Percentiles rank a stretch among this genome's conserved stretches.
phyloP scores from a whole-genome alignment of 1,139 yeast genomes.

The Protomyces gravidus region DNA sequence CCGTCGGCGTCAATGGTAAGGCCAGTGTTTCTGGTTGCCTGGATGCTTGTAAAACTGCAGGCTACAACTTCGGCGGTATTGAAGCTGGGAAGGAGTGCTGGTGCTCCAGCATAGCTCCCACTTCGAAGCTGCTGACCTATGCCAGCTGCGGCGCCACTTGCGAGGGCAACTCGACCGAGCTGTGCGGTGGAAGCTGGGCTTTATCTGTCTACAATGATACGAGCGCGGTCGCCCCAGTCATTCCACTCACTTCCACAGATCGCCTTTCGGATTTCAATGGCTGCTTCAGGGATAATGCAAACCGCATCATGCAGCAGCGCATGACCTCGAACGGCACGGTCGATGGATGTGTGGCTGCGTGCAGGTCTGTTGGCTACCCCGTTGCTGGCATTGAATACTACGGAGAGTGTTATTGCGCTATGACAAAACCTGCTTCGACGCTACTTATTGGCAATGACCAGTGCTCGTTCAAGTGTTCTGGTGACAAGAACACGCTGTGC shows the following conservation, averaged over 20 bases:
- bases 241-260: slow-evolving; percentile 13
- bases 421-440: slow-evolving; percentile 10
- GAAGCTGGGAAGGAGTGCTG: slow-evolving; percentile 29
- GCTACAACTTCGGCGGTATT: slow-evolving; percentile 25
- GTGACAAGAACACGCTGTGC: slow-evolving; percentile 23
- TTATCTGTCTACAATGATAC: slow-evolving; percentile 22
- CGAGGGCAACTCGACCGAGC: slow-evolving; percentile 22
- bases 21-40: slow-evolving; percentile 23
- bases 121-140: background rate
- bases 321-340: slow-evolving; percentile 19
- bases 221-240: slow-evolving; percentile 6
- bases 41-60: slow-evolving; percentile 14
- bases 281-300: slow-evolving; percentile 18
- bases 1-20: slow-evolving; percentile 9
- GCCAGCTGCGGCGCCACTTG: slow-evolving; percentile 23
- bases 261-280: slow-evolving; percentile 8
- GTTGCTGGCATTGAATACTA: slow-evolving; percentile 27
- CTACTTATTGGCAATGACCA: slow-evolving; percentile 1
- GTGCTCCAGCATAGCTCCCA: slow-evolving; percentile 15
- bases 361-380: slow-evolving; percentile 13
- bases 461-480: slow-evolving; percentile 28
- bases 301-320: slow-evolving; percentile 13
- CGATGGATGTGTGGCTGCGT: slow-evolving; percentile 23
- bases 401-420: slow-evolving; percentile 28
- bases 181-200: slow-evolving; percentile 25